Evolutionary conservation across 2,329 filamentous ascomycete genomes (phyloP).

Genomic region (Coniella lustricola): DNA sequence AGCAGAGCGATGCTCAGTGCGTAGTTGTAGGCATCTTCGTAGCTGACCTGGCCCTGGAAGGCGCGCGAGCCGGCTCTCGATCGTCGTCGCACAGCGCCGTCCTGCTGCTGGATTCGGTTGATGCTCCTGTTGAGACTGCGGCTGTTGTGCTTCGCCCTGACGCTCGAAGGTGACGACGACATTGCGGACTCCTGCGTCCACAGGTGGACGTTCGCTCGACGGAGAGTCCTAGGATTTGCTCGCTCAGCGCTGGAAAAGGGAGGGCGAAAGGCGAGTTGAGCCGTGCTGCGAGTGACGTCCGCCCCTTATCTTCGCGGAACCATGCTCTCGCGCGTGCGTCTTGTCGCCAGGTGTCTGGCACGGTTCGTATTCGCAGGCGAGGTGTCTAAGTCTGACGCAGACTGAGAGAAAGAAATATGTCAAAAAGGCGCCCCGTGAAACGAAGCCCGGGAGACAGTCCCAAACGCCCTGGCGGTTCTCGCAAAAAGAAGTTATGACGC

Average conservation of each 20-base stretch:
- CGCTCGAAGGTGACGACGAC: slow-evolving; percentile 36
- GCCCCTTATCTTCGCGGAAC: slow-evolving; percentile 13
- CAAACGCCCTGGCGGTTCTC: background rate
- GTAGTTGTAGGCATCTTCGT: slow-evolving; percentile 85
- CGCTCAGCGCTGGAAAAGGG: background rate
- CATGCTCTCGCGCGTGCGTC: slow-evolving; percentile 10
- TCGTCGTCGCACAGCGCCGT: slow-evolving; percentile 25
- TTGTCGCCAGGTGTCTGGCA: background rate
- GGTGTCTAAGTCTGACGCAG: background rate
- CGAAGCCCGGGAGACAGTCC: background rate
- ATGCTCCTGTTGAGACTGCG: slow-evolving; percentile 37
- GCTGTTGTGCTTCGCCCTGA: slow-evolving; percentile 38
- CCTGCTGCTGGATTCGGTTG: slow-evolving; percentile 35
- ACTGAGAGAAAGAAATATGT: background rate
- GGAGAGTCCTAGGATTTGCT: background rate
- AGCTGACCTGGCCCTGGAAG: slow-evolving; percentile 43
- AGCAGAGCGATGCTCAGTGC: slow-evolving; percentile 88
- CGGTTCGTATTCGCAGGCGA: background rate
- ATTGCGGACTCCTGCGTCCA: background rate
- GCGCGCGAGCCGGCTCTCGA: slow-evolving; percentile 39
- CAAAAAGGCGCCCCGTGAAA: background rate
- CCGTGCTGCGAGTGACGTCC: slow-evolving; percentile 15
- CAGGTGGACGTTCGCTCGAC: background rate
- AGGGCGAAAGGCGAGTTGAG: slow-evolving; percentile 5
- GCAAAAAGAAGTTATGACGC: background rate